These are phyloP conservation scores for Loxodes magnus DNA, from an alignment of 73 alveolate species.

Conservation along the genomic window DNA sequence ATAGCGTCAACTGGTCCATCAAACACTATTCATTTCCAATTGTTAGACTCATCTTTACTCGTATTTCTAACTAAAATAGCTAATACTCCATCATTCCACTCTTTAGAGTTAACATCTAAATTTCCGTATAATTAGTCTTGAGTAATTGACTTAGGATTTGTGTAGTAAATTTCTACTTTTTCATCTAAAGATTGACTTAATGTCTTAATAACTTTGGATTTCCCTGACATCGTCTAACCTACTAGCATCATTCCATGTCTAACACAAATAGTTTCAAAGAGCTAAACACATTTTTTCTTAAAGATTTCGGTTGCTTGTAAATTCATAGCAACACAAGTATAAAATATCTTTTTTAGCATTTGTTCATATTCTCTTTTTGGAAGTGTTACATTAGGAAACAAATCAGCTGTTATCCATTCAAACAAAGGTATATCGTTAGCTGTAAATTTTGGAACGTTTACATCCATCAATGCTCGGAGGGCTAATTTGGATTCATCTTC, in stretches of 20 bases:
- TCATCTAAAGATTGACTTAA: slow-evolving; percentile 45
- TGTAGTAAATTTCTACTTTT: slow-evolving; percentile 35
- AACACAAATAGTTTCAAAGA: slow-evolving; percentile 93
- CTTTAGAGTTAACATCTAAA: slow-evolving; percentile 69
- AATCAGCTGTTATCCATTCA: slow-evolving; percentile 93
- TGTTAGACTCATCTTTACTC: slow-evolving; percentile 59
- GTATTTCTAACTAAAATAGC: slow-evolving; percentile 61
- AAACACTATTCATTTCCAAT: slow-evolving; percentile 82
- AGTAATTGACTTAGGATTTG: slow-evolving; percentile 56
- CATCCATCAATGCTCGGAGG: slow-evolving; percentile 91
- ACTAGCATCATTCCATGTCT: slow-evolving; percentile 98
- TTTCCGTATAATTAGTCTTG: slow-evolving; percentile 57
- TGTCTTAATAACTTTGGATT: slow-evolving; percentile 67
- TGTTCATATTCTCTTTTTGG: slow-evolving; percentile 86
- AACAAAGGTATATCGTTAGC: slow-evolving; percentile 96
- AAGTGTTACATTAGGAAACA: slow-evolving; percentile 97
- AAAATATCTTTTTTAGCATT: slow-evolving; percentile 58
- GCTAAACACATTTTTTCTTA: slow-evolving; percentile 88
- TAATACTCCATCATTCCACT: slow-evolving; percentile 68
- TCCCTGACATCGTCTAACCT: slow-evolving; percentile 64
- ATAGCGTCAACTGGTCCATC: slow-evolving; percentile 99
- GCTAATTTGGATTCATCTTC: slow-evolving; percentile 86
- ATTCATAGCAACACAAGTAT: slow-evolving; percentile 61
- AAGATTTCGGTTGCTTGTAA: slow-evolving; percentile 81
- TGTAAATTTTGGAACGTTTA: slow-evolving; percentile 95